These are phyloP conservation scores for Geotrichum siamense DNA, from an alignment of 1,139 yeast species.

Conservation along the genomic window DNA sequence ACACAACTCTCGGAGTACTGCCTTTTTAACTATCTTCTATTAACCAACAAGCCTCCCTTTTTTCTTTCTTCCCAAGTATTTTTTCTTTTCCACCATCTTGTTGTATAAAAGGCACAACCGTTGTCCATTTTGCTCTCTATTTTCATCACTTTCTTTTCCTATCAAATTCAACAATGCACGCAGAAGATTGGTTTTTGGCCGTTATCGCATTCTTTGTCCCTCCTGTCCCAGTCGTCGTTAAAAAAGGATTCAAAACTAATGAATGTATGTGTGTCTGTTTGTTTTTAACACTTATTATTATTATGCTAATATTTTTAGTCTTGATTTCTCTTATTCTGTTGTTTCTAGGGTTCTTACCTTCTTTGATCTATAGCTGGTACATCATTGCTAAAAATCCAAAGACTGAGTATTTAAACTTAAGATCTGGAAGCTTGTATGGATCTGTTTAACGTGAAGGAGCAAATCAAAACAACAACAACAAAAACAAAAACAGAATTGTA, in stretches of 20 bases:
- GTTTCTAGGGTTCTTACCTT: conserved; percentile 70
- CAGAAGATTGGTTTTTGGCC: conserved; percentile 18
- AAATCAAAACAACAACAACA: no score
- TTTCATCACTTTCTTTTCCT: no score
- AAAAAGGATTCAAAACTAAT: conserved; percentile 55
- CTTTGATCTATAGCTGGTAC: conserved; percentile 39
- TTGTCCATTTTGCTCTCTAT: no score
- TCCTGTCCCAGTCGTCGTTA: conserved; percentile 61
- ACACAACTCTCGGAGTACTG: no score
- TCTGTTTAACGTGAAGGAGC: no score
- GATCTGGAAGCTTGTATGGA: conserved; percentile 11
- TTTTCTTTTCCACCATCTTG: no score
- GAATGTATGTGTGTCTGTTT: conserved; percentile 38
- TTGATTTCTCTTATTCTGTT: conserved; percentile 64
- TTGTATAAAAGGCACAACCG: no score
- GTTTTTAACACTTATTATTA: background rate
- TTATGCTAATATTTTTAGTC: conserved; percentile 26
- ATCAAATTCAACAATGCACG: conserved; percentile 14
- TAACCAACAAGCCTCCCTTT: no score
- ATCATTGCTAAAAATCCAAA: conserved; percentile 35
- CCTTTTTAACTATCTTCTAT: no score
- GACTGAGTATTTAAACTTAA: conserved; percentile 12
- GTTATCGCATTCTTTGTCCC: conserved; percentile 50
- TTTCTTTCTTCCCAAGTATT: no score
- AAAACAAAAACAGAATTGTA: no score